A percentile compares a stretch with the other conserved stretches of the same genome.
Conservation (phyloP, 2,329 filamentous ascomycete species). For the Arthrobotrys sphaeroides region DNA sequence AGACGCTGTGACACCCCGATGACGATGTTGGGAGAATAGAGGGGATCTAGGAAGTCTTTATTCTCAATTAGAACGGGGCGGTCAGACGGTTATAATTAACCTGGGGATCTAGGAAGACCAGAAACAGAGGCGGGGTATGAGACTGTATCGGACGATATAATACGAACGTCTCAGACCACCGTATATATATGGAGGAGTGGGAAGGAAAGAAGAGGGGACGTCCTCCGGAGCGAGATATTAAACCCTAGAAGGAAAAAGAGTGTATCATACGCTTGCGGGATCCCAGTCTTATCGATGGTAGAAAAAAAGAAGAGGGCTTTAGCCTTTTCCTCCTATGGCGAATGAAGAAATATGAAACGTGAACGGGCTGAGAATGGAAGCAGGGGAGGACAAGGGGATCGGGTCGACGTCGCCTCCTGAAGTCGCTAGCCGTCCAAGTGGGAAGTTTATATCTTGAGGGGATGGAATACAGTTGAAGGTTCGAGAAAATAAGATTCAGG, state of each 20-base stretch:
- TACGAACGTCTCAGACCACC: background rate
- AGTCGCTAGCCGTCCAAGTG: background rate
- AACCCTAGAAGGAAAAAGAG: background rate
- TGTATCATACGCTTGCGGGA: constrained; percentile 24
- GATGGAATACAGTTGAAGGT: background rate
- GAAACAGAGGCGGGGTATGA: background rate
- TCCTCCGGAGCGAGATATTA: constrained; percentile 18
- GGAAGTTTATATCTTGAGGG: background rate
- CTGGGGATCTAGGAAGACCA: background rate
- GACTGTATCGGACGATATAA: constrained; percentile 6
- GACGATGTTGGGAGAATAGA: background rate
- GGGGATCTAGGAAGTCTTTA: constrained; percentile 4
- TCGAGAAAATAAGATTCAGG: background rate
- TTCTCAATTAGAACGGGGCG: background rate
- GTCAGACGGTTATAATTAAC: too few relatives aligned
- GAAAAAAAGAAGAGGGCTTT: background rate
- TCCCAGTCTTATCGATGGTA: constrained; percentile 5
- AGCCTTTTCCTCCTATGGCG: constrained; percentile 14
- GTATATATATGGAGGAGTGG: background rate
- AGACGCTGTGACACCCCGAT: background rate
- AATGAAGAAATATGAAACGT: constrained; percentile 41
- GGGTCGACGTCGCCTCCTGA: constrained; percentile 16
- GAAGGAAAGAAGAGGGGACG: background rate
- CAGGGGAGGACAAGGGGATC: constrained; percentile 19
- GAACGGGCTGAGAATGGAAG: constrained; percentile 16